Base-by-base conservation (phyloP, 177 flowering plant genomes). In the Vitis hybrid region DNA sequence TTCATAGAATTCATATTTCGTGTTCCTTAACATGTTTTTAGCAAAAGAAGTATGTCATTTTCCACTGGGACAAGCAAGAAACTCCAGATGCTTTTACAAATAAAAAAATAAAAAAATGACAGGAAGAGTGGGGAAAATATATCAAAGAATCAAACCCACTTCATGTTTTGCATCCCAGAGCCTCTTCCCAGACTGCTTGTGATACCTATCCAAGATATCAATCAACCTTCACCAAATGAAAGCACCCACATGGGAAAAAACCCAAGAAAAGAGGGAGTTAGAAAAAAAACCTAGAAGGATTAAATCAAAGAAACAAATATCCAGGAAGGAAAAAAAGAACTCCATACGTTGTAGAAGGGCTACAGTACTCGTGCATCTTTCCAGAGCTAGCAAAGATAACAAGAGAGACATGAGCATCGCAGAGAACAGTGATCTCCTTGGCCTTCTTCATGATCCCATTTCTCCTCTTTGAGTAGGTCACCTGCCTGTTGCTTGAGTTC, bases 81-180 rank as follows among this genome's bases (percentile, higher is more conserved):
- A 46, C 56, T 20, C 32, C 63, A 61, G 14, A 58, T 57, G 64
- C 49, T 35, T 65, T 11, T 49, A 7, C 4, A 51, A 24, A 12
- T 5, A 10, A 64, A 20, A 63, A 57, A 59, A 8, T 17, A 54
- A 67, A 49, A 46, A 21, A 20, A 6, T 51, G 15, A 30, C 35
- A 46, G 58, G 52, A 32, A 63, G 41, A 53, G 13, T 66, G 8
- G 46, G 41, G 30, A 32, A 32, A 55, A 67, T 17, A 61, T 17
- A 41, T 57, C 8, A 35, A 35, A 64, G 11, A 68, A 30, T 9
- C 9, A 50, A 62, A 63, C 52, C 53, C 52, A 93, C 98, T 91
- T 94, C 98, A 85, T 91, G 96, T 75, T 88, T 88, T 56, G 97
- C 87, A 89, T 94, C 96, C 97, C 98, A 91, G 18, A 91, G 72